Percentiles rank a stretch among this genome's conserved stretches.
These are phyloP conservation scores for Russula sp. DNA, from an alignment of 768 basidiomycete species.

Conservation along the genomic window DNA sequence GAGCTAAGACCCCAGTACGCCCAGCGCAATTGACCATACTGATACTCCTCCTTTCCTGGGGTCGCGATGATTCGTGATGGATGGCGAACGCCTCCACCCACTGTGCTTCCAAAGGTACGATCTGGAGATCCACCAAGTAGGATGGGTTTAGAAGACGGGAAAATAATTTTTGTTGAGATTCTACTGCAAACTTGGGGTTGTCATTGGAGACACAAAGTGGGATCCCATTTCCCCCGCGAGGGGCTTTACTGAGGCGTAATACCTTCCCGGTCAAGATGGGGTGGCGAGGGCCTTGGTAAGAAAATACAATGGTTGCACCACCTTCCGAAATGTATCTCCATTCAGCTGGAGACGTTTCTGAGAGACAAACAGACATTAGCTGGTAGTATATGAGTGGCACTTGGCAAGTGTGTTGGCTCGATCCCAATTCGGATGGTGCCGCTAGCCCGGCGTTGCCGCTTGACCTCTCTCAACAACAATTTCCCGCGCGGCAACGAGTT, in stretches of 20 bases:
- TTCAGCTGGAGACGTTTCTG: constrained; percentile 35
- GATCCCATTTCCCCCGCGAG: background rate
- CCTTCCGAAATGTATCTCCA: constrained; percentile 93
- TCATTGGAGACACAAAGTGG: constrained; percentile 30
- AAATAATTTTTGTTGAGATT: constrained; percentile 62
- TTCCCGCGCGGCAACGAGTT: constrained; percentile 19
- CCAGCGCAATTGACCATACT: constrained; percentile 55
- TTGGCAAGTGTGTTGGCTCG: background rate
- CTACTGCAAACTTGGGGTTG: constrained; percentile 37
- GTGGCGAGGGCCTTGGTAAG: constrained; percentile 57
- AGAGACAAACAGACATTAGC: constrained; percentile 15
- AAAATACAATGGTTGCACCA: constrained; percentile 86
- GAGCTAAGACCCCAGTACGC: constrained; percentile 63
- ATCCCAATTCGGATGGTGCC: constrained; percentile 10
- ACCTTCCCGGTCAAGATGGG: constrained; percentile 56
- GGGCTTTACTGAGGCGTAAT: constrained; percentile 68
- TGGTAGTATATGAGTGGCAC: background rate
- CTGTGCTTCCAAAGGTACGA: constrained; percentile 37
- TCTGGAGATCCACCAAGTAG: constrained; percentile 53
- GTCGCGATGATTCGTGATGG: constrained; percentile 46
- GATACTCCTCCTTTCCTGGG: constrained; percentile 45
- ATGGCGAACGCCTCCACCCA: constrained; percentile 59
- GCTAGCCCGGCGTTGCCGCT: constrained; percentile 9
- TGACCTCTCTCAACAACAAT: constrained; percentile 8
- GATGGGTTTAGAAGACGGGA: constrained; percentile 53